phyloP scores from a whole-genome alignment of 257 asterid genomes.

The Scutellaria galericulata region DNA sequence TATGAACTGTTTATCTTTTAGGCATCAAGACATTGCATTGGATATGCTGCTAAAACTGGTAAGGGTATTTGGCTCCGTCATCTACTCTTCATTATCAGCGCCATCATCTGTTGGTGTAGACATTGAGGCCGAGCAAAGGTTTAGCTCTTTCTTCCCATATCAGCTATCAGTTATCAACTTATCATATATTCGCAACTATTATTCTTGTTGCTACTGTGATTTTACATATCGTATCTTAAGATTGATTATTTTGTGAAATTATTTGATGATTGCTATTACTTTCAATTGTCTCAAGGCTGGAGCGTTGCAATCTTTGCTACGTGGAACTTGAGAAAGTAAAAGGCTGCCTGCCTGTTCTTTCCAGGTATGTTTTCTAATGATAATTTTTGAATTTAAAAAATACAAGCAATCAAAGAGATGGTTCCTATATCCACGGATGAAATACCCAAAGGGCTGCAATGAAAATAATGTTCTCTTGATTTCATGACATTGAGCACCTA shows the following conservation, averaged over 20 bases:
- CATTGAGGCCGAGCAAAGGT: constrained; percentile 98
- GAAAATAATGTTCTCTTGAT: neutral
- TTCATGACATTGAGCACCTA: neutral
- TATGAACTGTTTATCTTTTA: constrained; percentile 41
- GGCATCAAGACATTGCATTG: constrained; percentile 90
- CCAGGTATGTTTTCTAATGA: constrained; percentile 55
- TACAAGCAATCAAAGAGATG: too few species aligned
- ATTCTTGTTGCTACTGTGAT: neutral
- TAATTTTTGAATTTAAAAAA: neutral
- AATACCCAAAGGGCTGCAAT: neutral
- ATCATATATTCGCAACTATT: constrained; percentile 23
- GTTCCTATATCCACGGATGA: neutral
- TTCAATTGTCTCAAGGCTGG: constrained; percentile 67
- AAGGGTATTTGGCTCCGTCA: constrained; percentile 86
- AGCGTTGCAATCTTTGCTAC: constrained; percentile 86
- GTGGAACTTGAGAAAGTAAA: constrained; percentile 94
- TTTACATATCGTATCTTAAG: neutral
- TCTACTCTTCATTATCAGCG: constrained; percentile 85
- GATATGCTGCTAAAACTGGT: constrained; percentile 88
- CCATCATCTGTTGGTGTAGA: constrained; percentile 92
- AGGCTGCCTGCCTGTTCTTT: constrained; percentile 63
- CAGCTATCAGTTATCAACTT: neutral
- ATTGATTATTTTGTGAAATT: constrained; percentile 27
- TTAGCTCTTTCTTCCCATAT: constrained; percentile 28
- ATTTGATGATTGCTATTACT: constrained; percentile 33